These are phyloP conservation scores for Panaeolus cyanescens DNA, from an alignment of 768 basidiomycete species.

Conservation along the genomic window DNA sequence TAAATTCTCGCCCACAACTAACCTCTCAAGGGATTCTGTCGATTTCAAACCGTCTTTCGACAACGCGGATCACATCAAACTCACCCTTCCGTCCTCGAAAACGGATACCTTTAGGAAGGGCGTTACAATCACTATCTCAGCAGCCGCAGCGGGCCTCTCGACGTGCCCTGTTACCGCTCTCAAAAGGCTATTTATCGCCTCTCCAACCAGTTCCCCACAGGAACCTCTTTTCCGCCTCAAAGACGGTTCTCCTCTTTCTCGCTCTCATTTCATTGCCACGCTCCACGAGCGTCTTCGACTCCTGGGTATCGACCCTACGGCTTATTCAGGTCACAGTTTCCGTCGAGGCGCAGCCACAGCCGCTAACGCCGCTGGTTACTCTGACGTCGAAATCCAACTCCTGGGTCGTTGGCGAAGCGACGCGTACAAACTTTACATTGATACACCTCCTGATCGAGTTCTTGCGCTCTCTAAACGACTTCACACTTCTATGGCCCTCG, in stretches of 20 bases:
- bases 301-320: constrained; percentile 13
- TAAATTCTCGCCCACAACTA: no score
- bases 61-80: constrained; percentile 12
- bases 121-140: constrained; percentile 8
- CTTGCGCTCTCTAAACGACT: constrained; percentile 32
- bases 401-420: constrained; percentile 38
- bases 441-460: constrained; percentile 20
- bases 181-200: neutral
- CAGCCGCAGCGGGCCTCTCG: neutral
- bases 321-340: constrained; percentile 31
- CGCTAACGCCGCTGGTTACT: constrained; percentile 28
- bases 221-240: constrained; percentile 14
- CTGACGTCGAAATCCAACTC: constrained; percentile 37
- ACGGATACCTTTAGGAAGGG: constrained; percentile 5
- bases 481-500: constrained; percentile 24
- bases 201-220: neutral
- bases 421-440: constrained; percentile 40
- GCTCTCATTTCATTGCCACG: constrained; percentile 13
- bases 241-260: constrained; percentile 11
- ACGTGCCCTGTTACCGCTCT: constrained; percentile 11
- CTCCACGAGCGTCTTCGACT: constrained; percentile 8
- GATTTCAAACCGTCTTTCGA: constrained; percentile 12
- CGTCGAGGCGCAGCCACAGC: no score
- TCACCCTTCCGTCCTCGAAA: constrained; percentile 15
- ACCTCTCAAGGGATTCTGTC: neutral